phyloP scores from a whole-genome alignment of 768 basidiomycete genomes.

The Boletus coccyginus region DNA sequence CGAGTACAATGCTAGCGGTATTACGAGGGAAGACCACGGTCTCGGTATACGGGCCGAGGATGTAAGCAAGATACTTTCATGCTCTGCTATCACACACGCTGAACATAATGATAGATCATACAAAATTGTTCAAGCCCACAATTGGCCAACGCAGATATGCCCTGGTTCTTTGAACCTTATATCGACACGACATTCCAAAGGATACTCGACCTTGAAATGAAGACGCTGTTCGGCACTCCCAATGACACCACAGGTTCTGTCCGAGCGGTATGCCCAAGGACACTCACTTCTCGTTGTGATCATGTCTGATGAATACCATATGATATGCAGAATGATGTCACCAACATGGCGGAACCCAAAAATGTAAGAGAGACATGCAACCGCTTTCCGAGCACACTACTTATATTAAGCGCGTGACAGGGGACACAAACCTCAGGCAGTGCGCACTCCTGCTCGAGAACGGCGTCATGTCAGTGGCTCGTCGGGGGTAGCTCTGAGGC shows the following conservation, averaged over 20 bases:
- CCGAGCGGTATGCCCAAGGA: not conserved
- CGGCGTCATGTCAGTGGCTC: too few relatives aligned
- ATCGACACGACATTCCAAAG: not conserved
- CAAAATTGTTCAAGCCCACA: not conserved
- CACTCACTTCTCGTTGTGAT: not conserved
- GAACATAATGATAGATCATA: not conserved
- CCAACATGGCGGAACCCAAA: too few relatives aligned
- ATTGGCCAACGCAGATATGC: not conserved
- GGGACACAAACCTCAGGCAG: too few relatives aligned
- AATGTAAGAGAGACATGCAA: too few relatives aligned
- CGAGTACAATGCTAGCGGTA: too few relatives aligned
- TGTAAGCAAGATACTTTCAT: not conserved
- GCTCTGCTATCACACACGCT: too few relatives aligned
- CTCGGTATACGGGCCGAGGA: not conserved
- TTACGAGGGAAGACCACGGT: not conserved
- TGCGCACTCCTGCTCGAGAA: too few relatives aligned
- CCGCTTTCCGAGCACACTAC: too few relatives aligned
- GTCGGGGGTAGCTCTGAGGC: too few relatives aligned
- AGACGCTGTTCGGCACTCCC: too few relatives aligned
- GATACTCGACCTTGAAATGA: not conserved
- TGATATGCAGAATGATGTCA: not conserved
- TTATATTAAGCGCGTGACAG: too few relatives aligned
- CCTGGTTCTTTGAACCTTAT: not conserved
- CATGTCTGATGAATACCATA: not conserved
- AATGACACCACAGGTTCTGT: not conserved